Evolutionary conservation across 371 early-diverging fungal genomes (phyloP).

Genomic region (Choanephora cucurbitarum): DNA sequence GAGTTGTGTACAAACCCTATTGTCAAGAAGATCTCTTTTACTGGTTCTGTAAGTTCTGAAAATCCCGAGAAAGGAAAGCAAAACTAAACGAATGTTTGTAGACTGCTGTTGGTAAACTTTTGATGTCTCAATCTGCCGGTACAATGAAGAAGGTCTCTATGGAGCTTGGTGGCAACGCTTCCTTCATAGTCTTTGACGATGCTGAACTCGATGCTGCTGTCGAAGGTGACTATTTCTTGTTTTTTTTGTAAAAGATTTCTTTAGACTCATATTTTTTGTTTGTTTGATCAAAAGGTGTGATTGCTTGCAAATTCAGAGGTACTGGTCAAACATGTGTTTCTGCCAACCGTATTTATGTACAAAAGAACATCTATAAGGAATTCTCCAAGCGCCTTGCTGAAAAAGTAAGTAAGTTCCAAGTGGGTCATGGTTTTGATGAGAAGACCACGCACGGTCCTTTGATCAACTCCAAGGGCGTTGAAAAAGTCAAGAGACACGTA

Average conservation of each 20-base stretch:
- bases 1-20: constrained; percentile 67
- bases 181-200: constrained; percentile 90
- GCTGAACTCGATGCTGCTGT: constrained; percentile 72
- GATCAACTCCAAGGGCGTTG: constrained; percentile 66
- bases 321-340: constrained; percentile 89
- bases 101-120: constrained; percentile 71
- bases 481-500: constrained; percentile 69
- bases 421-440: constrained; percentile 77
- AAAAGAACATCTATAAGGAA: constrained; percentile 68
- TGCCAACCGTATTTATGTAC: constrained; percentile 88
- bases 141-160: constrained; percentile 81
- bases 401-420: constrained; percentile 59
- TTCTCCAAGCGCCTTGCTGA: constrained; percentile 62
- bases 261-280: constrained; percentile 1
- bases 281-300: constrained; percentile 36
- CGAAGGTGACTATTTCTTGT: constrained; percentile 22
- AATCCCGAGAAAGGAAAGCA: constrained; percentile 1
- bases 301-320: constrained; percentile 83
- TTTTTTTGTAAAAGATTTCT: neutral
- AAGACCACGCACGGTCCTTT: constrained; percentile 76
- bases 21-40: constrained; percentile 79
- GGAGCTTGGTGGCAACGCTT: constrained; percentile 88
- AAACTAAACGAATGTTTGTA: constrained; percentile 13
- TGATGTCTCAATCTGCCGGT: constrained; percentile 70
- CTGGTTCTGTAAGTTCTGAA: constrained; percentile 67